Conservation (phyloP, 202 grass and related monocot genomes). For the Saccharum hybrid region DNA sequence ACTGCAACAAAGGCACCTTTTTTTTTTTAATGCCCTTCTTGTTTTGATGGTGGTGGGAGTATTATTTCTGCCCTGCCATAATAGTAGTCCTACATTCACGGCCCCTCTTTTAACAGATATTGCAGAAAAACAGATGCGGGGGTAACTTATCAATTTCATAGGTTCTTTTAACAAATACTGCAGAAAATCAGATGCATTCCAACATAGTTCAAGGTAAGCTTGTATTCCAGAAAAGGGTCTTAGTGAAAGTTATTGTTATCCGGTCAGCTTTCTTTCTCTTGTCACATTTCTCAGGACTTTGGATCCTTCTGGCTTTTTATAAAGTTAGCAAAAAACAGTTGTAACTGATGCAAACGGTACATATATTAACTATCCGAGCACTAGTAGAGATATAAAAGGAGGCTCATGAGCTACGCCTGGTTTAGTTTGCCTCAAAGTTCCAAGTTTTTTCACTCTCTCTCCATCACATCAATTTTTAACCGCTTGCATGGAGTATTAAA, state of each 20-base stretch:
- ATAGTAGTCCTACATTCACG: background rate
- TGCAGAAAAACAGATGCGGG: background rate
- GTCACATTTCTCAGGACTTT: background rate
- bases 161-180: no score
- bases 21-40: slow-evolving; percentile 14
- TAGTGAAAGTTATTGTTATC: background rate
- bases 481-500: no score
- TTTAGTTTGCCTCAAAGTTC: no score
- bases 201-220: background rate
- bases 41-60: background rate
- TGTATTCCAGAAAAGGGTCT: background rate
- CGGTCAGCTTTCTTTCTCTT: background rate
- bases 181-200: background rate
- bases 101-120: no score
- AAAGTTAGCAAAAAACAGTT: background rate
- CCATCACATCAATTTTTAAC: no score
- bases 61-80: background rate
- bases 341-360: background rate
- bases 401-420: no score
- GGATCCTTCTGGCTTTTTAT: background rate
- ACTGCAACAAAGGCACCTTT: slow-evolving; percentile 45
- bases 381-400: no score
- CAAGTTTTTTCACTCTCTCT: no score
- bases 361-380: background rate
- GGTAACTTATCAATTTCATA: no score